Conservation (phyloP, 768 basidiomycete genomes). For the Mycena metata region DNA sequence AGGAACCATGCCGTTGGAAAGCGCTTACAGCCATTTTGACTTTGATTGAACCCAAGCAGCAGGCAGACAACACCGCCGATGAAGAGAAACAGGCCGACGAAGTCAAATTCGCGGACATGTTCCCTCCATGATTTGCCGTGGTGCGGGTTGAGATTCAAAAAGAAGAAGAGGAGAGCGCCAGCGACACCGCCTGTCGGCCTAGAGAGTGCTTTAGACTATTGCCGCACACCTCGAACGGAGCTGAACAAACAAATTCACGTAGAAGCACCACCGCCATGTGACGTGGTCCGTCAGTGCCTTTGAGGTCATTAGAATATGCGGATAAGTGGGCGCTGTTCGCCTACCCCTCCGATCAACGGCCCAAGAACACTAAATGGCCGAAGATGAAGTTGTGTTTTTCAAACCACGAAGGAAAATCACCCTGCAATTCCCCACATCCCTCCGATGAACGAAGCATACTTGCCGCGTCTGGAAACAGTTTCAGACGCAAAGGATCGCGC, state of each 20-base stretch:
- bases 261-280: slow-evolving; percentile 88
- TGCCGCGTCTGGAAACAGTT: slow-evolving; percentile 68
- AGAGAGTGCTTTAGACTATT: background rate
- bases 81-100: slow-evolving; percentile 70
- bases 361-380: slow-evolving; percentile 69
- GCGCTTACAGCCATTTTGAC: slow-evolving; percentile 70
- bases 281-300: slow-evolving; percentile 82
- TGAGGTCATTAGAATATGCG: slow-evolving; percentile 4
- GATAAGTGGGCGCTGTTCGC: background rate
- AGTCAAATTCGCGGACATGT: slow-evolving; percentile 70
- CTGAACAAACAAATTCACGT: slow-evolving; percentile 73
- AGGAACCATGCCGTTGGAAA: background rate
- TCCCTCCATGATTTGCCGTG: slow-evolving; percentile 67
- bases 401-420: slow-evolving; percentile 24
- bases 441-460: slow-evolving; percentile 79
- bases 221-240: background rate
- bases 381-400: background rate
- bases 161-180: slow-evolving; percentile 72
- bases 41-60: slow-evolving; percentile 79
- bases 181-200: slow-evolving; percentile 84
- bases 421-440: slow-evolving; percentile 85
- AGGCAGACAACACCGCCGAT: slow-evolving; percentile 74
- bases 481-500: slow-evolving; percentile 6
- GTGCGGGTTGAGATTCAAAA: slow-evolving; percentile 84
- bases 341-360: slow-evolving; percentile 85